Base-by-base conservation (phyloP, 2,329 filamentous ascomycete genomes). In the Beauveria asiatica region DNA sequence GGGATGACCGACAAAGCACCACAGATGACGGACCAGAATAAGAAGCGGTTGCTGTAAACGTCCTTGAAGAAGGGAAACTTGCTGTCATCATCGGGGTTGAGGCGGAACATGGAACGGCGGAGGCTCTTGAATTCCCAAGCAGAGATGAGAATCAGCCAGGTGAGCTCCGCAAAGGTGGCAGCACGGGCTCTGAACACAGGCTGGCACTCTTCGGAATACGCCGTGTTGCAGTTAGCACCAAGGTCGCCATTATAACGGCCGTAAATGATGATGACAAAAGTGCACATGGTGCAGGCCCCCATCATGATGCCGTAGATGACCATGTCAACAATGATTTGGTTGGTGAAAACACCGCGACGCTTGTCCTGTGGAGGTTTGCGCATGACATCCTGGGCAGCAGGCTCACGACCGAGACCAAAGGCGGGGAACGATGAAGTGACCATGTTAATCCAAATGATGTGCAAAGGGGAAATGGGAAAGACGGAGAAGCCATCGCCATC, bases 361-460 rank as follows among this genome's bases (percentile, higher is more conserved):
- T 80, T 80, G 73, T 87, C 81, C 64, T 93, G 89, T 0, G 92
- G 92, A 8, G 90, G 89, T 57, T 90, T 86, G 64, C 81, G 77
- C 83, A 96, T 90, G 63, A 96, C 86, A 69, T 93, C 88, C 2
- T 83, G 80, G 0, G 86, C 83, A 0, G 90, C 89, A 49, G 80
- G 76, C 72, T 96, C 91, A 65, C 91, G 87, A 21, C 91, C 90
- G 1, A 96, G 83, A 48, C 91, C 92, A 76, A 96, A 94, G 61
- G 92, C 92, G 1, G 91, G 91, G 72, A 94, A 85, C 1, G 87
- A 89, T 45, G 89, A 93, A 0, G 92, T 96, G 59, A 94, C 83
- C 88, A 96, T 93, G 73, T 96, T 96, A 72, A 96, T 90, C 91
- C 90, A 96, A 62, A 96, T 82, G 64, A 96, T 93, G 67, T 96